A percentile compares a stretch with the other conserved stretches of the same genome.
Evolutionary conservation across 805 yeast genomes (phyloP).

Genomic region (Starmerella ratchasimensis): DNA sequence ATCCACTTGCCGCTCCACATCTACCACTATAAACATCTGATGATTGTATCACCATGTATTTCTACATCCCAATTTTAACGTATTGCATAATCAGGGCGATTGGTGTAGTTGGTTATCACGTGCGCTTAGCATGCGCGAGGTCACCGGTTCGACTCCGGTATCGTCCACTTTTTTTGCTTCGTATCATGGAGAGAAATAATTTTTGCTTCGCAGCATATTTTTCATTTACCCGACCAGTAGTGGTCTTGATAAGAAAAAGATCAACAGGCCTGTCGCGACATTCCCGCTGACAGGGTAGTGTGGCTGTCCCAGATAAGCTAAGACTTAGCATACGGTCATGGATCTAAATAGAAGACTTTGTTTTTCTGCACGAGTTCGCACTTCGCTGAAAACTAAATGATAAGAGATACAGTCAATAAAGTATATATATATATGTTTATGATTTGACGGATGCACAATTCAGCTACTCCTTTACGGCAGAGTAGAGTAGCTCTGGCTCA

Average conservation of each 20-base stretch:
- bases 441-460: constrained; percentile 1
- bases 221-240: no score
- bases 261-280: no score
- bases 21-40: no score
- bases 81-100: constrained; percentile 18
- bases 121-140: constrained; percentile 23
- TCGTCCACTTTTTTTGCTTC: constrained; percentile 15
- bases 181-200: neutral
- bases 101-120: constrained; percentile 22
- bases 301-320: no score
- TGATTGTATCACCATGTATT: neutral
- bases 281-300: no score
- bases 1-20: no score
- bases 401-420: neutral
- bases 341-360: neutral
- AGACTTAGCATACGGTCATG: neutral
- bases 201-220: neutral
- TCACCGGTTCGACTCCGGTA: constrained; percentile 23
- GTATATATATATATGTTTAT: constrained; percentile 1
- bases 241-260: no score
- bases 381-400: neutral
- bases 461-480: neutral
- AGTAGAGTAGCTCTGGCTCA: constrained; percentile 9
- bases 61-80: no score
- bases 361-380: neutral